Evolutionary conservation across 306 rosid species (phyloP), one percentile per base, ranked within the genome.

Genomic region (Morella rubra): DNA sequence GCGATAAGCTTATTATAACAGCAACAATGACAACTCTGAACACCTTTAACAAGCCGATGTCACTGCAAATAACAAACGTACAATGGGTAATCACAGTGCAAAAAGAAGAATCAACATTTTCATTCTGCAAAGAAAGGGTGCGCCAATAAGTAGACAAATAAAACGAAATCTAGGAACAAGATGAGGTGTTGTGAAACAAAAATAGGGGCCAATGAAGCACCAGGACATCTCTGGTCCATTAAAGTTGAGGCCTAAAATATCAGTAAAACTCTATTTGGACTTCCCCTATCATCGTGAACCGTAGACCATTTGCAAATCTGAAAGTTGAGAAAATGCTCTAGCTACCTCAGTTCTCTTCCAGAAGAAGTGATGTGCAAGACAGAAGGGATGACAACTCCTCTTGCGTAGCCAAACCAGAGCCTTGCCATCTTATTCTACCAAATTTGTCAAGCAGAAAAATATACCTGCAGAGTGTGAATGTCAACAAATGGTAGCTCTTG

Each of bases 371-470:
- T 15, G 97, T 69, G 78, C 97, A 89, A 14, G 89, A 84, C 74
- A 81, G 71, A 81, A 95, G 96, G 79, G 92, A 90, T 15, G 88
- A 82, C 16, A 85, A 22, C 79, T 95, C 97, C 69, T 92, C 91
- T 76, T 90, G 51, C 5, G 87, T 86, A 67, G 97, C 97, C 75
- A 44, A 47, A 76, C 98, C 98, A 74, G 62, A 89, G 44, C 97
- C 96, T 77, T 92, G 96, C 97, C 97, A 95, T 88, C 98, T 88
- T 85, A 90, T 85, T 89, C 93, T 88, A 69, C 98, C 98, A 81
- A 89, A 92, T 73, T 86, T 85, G 85, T 95, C 98, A 8, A 95
- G 92, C 59, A 95, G 87, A 81, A 84, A 89, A 73, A 84, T 75
- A 72, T 95, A 90, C 87, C 98, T 92, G 85, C 62, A 71, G 40